phyloP scores from a whole-genome alignment of 2,329 filamentous ascomycete species.

The Talaromyces sp. region DNA sequence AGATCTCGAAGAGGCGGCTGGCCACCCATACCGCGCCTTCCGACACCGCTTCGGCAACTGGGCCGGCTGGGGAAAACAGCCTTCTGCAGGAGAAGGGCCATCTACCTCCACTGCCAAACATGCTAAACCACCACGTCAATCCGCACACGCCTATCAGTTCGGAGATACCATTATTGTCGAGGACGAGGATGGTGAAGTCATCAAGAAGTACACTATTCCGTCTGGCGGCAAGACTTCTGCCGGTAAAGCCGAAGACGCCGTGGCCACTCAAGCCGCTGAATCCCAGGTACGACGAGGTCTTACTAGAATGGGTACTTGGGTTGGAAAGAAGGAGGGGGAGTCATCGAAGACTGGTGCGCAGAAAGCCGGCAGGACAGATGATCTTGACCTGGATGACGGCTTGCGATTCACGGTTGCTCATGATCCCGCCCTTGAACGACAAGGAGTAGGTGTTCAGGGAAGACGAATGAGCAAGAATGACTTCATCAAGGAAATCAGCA shows the following conservation, averaged over 20 bases:
- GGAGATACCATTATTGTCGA: conserved; percentile 69
- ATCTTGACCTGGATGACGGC: conserved; percentile 42
- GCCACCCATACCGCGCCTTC: conserved; percentile 36
- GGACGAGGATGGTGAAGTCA: conserved; percentile 64
- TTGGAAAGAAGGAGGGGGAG: conserved; percentile 41
- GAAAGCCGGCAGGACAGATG: conserved; percentile 22
- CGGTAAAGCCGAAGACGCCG: conserved; percentile 29
- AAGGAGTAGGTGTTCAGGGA: conserved; percentile 46
- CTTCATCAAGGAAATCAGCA: conserved; percentile 60
- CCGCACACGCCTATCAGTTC: conserved; percentile 64
- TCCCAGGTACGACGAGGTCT: conserved; percentile 50
- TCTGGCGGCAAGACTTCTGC: conserved; percentile 40
- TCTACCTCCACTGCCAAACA: conserved; percentile 26
- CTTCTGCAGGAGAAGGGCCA: conserved; percentile 21
- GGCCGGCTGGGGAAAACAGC: conserved; percentile 41
- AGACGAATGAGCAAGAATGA: conserved; percentile 62
- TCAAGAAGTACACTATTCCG: conserved; percentile 65
- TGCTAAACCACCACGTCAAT: conserved; percentile 45
- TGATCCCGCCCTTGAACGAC: conserved; percentile 33
- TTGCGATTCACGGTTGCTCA: conserved; percentile 61
- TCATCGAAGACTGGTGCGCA: conserved; percentile 29
- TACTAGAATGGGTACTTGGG: conserved; percentile 59
- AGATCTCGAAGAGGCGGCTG: conserved; percentile 33
- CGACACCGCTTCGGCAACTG: conserved; percentile 48
- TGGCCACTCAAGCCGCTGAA: conserved; percentile 28